Evolutionary conservation across 352 stramenopile genomes (phyloP), one percentile per base, ranked within the genome.

Genomic region (Phytophthora tubulina): DNA sequence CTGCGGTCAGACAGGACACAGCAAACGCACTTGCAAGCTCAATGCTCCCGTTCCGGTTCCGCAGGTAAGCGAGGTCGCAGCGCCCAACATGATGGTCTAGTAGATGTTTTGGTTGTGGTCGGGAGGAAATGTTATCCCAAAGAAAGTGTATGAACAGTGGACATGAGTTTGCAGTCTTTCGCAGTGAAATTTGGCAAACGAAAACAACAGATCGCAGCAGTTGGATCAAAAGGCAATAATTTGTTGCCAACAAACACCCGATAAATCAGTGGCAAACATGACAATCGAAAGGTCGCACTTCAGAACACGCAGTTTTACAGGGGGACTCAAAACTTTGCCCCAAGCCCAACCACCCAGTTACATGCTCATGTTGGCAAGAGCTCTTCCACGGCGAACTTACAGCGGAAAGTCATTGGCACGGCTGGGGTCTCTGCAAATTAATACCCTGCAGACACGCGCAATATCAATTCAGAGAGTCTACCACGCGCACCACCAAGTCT

Each of bases 1-100:
- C 14, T 80, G 73, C 32, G 64, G 73, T 5, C 63, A 75, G 44
- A 41, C 56, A 21, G 73, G 73, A 32, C 64, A 78, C 61, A 80
- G 69, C 65, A 80, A 80, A 49, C 68, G 73, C 11, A 73, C 63
- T 0, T 77, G 73, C 32, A 54, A 67, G 9, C 69, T 72, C 11
- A 70, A 67, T 32, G 44, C 31, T 6, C 41, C 51, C 13, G 39
- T 56, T 41, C 11, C 31, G 0, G 46, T 48, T 36, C 13, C 46
- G 17, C 42, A 63, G 7, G 36, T 30, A 9, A 57, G 9, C 17
- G 32, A 50, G 5, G 38, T 45, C 11, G 32, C 65, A 21, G 27
- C 17, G 5, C 44, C 69, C 39, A 72, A 68, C 45, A 66, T 72
- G 70, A 68, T 67, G 44, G 15, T 73, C 13, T 30, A 38, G 49